Evolutionary conservation across 176 grass and related monocot genomes (phyloP).

Genomic region (Pontederia paniculata): DNA sequence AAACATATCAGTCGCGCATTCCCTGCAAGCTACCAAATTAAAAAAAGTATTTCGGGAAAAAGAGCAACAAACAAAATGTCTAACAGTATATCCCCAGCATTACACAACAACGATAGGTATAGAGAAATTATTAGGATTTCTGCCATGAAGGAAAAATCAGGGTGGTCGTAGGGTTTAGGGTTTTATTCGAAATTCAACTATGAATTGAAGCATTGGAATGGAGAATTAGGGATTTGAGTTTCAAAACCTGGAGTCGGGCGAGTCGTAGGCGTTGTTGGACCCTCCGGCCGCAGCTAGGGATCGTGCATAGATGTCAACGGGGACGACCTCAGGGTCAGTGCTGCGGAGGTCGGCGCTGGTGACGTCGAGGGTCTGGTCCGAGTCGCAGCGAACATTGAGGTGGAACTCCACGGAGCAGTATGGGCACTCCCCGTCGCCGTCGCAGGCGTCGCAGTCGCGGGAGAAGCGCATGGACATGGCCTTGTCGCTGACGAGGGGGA

Average conservation of each 20-base stretch:
- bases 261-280: slow-evolving; percentile 17
- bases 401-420: slow-evolving; percentile 92
- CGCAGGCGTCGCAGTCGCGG: slow-evolving; percentile 84
- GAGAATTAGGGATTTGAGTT: not conserved
- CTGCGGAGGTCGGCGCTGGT: slow-evolving; percentile 65
- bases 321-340: slow-evolving; percentile 48
- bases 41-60: too few relatives aligned
- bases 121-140: too few relatives aligned
- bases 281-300: slow-evolving; percentile 11
- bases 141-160: too few relatives aligned
- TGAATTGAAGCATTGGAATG: not conserved
- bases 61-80: too few relatives aligned
- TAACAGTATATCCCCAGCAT: too few relatives aligned
- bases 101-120: too few relatives aligned
- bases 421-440: slow-evolving; percentile 83
- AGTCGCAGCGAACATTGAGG: slow-evolving; percentile 58
- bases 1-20: too few relatives aligned
- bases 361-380: slow-evolving; percentile 85
- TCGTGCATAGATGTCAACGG: slow-evolving; percentile 41
- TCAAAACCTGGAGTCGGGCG: slow-evolving; percentile 38
- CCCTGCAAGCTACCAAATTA: too few relatives aligned
- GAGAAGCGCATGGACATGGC: slow-evolving; percentile 97
- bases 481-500: slow-evolving; percentile 68
- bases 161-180: not conserved
- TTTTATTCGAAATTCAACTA: not conserved